These are phyloP conservation scores for Xylaria hypoxylon DNA, from an alignment of 2,329 filamentous ascomycete genomes.

Conservation along the genomic window DNA sequence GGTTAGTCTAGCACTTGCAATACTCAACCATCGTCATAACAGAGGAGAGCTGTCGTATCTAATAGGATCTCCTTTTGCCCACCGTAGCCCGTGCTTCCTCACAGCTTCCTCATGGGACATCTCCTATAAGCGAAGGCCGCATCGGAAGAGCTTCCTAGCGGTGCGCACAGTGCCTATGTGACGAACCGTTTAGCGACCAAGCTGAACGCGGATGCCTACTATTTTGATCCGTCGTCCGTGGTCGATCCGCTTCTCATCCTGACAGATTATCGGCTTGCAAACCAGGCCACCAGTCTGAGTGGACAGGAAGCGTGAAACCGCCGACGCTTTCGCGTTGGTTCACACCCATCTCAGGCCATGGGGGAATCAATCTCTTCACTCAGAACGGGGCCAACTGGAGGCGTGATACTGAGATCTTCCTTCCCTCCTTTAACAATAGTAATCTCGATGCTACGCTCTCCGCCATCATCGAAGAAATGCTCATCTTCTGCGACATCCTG, in stretches of 20 bases:
- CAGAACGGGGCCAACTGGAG: constrained; percentile 51
- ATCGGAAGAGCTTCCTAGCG: constrained; percentile 44
- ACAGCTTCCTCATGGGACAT: constrained; percentile 48
- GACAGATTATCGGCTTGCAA: constrained; percentile 49
- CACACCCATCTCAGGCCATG: constrained; percentile 48
- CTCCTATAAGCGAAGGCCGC: constrained; percentile 49
- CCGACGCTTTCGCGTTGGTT: constrained; percentile 48
- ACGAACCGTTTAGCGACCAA: constrained; percentile 42
- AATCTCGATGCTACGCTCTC: constrained; percentile 50
- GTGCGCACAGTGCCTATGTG: constrained; percentile 46
- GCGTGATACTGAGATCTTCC: constrained; percentile 47
- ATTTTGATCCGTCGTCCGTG: constrained; percentile 50
- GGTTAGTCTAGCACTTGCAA: constrained; percentile 34
- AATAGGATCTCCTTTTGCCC: not conserved
- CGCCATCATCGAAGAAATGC: constrained; percentile 47
- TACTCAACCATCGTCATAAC: not conserved
- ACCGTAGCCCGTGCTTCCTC: constrained; percentile 48
- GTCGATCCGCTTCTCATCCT: constrained; percentile 46
- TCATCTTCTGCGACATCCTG: constrained; percentile 46
- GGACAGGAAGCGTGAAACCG: constrained; percentile 47
- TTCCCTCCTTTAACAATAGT: constrained; percentile 50
- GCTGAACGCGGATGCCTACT: constrained; percentile 46
- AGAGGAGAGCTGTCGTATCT: constrained; percentile 3
- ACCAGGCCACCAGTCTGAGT: constrained; percentile 47
- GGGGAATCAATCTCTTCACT: constrained; percentile 50